Evolutionary conservation across 2,329 filamentous ascomycete genomes (phyloP), one percentile per base, ranked within the genome.

Genomic region (Exutisphaerella laricina): DNA sequence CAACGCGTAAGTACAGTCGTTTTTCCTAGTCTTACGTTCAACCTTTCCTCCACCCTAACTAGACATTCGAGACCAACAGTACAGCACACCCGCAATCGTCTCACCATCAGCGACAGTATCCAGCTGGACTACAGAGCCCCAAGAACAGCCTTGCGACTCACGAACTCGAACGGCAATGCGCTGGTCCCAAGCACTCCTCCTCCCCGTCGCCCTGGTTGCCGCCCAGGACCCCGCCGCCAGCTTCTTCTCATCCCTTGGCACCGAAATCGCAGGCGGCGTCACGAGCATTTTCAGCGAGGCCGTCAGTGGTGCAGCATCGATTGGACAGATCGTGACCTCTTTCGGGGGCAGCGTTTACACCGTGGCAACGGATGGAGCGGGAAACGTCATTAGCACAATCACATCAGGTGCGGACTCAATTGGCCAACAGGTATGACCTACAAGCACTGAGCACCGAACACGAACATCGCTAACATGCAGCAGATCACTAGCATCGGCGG

Each of bases 311-410:
- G 20, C 20, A 21, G 32, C 13, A 7, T 23, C 32, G 13, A 12
- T 23, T 5, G 18, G 18, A 17, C 13, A 12, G n/a, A n/a, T 32
- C 20, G 21, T 41, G 14, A 40, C 39, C 32, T 40, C 36, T 2
- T n/a, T 45, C 18, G 47, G 47, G 23, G 47, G 47, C 13, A 48
- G 47, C 28, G 44, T 50, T 12, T 48, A 31, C 29, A 42, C 39
- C 21, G 41, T 43, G 17, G 46, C 46, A 17, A 43, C 41, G 20
- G 35, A 50, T 21, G 46, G 29, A 3, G 43, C 34, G 6, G 47
- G 42, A 18, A 39, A 14, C n/a, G 28, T 39, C 5, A 14, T 42
- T 16, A 36, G 45, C 3, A 49, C 45, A 14, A 32, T 44, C 9
- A 51, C 46, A 8, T 40, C 34, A 14, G 45, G 18, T 8, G 45